These are phyloP conservation scores for Saturnispora ahearnii DNA, from an alignment of 805 yeast genomes.

Conservation along the genomic window DNA sequence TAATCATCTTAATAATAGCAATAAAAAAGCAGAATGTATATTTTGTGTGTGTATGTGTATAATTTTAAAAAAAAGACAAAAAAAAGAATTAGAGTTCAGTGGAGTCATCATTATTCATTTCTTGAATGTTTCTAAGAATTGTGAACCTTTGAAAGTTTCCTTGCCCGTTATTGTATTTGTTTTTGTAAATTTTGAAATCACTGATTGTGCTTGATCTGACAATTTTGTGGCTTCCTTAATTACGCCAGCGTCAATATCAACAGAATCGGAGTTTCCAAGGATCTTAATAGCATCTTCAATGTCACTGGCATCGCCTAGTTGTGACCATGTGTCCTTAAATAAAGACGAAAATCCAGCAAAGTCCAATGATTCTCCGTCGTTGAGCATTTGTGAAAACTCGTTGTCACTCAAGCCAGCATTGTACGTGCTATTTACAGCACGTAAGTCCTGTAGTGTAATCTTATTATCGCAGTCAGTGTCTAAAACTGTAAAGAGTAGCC, in stretches of 20 bases:
- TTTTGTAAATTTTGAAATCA: conserved; percentile 47
- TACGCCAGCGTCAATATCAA: conserved; percentile 32
- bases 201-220: background rate
- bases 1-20: background rate
- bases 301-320: conserved; percentile 43
- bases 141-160: conserved; percentile 48
- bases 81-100: background rate
- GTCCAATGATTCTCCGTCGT: conserved; percentile 31
- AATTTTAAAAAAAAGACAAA: background rate
- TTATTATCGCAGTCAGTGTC: conserved; percentile 76
- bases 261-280: conserved; percentile 30
- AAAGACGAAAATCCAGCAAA: conserved; percentile 60
- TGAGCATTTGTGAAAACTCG: conserved; percentile 45
- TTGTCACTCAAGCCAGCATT: conserved; percentile 38
- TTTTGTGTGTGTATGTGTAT: background rate
- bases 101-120: conserved; percentile 8
- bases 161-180: conserved; percentile 49
- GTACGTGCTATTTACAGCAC: conserved; percentile 37
- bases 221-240: background rate
- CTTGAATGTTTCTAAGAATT: conserved; percentile 43
- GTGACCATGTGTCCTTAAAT: conserved; percentile 45
- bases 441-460: conserved; percentile 48
- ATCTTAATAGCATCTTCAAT: conserved; percentile 51
- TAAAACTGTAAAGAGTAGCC: conserved; percentile 69
- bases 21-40: background rate